phyloP scores from a whole-genome alignment of 805 yeast species.

The Komagataella phaffii region DNA sequence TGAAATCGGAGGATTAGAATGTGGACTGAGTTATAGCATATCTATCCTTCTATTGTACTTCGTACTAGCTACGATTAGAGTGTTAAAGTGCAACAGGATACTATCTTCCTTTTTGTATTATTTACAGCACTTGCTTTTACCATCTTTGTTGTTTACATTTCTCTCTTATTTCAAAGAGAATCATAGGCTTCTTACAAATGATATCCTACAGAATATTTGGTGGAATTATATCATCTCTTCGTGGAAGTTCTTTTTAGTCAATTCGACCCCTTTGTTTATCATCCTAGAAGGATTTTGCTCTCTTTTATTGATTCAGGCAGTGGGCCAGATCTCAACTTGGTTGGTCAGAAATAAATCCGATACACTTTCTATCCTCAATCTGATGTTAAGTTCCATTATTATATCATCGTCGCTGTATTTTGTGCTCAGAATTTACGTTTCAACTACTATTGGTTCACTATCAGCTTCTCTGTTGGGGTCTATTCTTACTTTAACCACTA shows the following conservation, averaged over 20 bases:
- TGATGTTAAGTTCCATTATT: slow-evolving; percentile 60
- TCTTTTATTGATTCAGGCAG: slow-evolving; percentile 79
- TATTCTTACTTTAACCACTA: slow-evolving; percentile 59
- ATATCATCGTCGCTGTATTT: slow-evolving; percentile 69
- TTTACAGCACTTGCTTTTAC: slow-evolving; percentile 71
- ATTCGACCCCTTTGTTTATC: slow-evolving; percentile 84
- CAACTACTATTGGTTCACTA: slow-evolving; percentile 47
- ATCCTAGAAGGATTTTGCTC: slow-evolving; percentile 90
- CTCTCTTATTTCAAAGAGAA: slow-evolving; percentile 36
- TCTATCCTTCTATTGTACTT: slow-evolving; percentile 64
- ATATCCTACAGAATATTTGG: slow-evolving; percentile 12
- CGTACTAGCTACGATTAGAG: slow-evolving; percentile 56
- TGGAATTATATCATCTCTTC: slow-evolving; percentile 32
- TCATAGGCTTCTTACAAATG: slow-evolving; percentile 6
- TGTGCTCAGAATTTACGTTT: slow-evolving; percentile 69
- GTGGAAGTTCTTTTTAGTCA: slow-evolving; percentile 62
- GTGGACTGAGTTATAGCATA: slow-evolving; percentile 77
- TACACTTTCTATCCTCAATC: slow-evolving; percentile 63
- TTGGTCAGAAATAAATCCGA: slow-evolving; percentile 52
- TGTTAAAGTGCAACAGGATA: slow-evolving; percentile 33
- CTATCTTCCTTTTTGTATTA: slow-evolving; percentile 45
- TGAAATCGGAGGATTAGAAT: slow-evolving; percentile 82
- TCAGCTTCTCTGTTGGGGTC: slow-evolving; percentile 83
- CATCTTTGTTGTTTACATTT: slow-evolving; percentile 64
- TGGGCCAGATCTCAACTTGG: slow-evolving; percentile 74